Percentiles rank a stretch among this genome's conserved stretches.
Evolutionary conservation across 192 early-diverging fungal genomes (phyloP).

Genomic region (Coemansia sp.): DNA sequence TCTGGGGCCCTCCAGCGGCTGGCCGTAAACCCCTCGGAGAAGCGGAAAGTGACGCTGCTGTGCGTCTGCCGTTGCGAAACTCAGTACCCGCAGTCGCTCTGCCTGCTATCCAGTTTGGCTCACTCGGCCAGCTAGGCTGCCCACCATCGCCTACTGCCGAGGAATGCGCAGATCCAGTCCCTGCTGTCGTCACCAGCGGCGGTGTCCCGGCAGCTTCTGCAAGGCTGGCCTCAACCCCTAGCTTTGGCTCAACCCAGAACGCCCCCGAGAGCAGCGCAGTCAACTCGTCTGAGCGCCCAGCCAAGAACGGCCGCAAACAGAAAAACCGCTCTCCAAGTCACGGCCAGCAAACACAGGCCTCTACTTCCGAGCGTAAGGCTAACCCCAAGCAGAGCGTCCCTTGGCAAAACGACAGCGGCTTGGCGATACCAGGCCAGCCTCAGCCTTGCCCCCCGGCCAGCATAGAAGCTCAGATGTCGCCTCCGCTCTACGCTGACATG

Average conservation of each 20-base stretch:
- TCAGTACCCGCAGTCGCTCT: slow-evolving; percentile 14
- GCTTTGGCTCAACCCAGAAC: slow-evolving; percentile 43
- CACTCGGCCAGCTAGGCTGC: slow-evolving; percentile 37
- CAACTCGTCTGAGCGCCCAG: slow-evolving; percentile 4
- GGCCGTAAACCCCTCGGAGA: background rate
- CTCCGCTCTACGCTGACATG: slow-evolving; percentile 20
- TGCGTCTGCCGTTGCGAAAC: slow-evolving; percentile 41
- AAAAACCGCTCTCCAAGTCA: slow-evolving; percentile 34
- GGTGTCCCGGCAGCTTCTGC: slow-evolving; percentile 31
- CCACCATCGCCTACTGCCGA: slow-evolving; percentile 27
- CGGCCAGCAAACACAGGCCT: slow-evolving; percentile 30
- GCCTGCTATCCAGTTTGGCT: slow-evolving; percentile 53
- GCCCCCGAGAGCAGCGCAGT: background rate
- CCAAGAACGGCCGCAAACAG: slow-evolving; percentile 20
- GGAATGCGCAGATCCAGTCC: slow-evolving; percentile 1
- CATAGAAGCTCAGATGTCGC: slow-evolving; percentile 6
- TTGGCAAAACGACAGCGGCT: background rate
- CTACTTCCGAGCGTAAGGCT: slow-evolving; percentile 14
- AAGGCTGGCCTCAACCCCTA: slow-evolving; percentile 37
- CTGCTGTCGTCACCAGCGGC: slow-evolving; percentile 33
- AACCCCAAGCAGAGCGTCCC: slow-evolving; percentile 6
- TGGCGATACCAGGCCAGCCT: slow-evolving; percentile 17
- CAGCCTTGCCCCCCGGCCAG: background rate
- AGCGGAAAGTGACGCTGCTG: slow-evolving; percentile 11
- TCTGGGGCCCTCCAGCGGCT: background rate